Evolutionary conservation across 768 basidiomycete species (phyloP), one percentile per base, ranked within the genome.

Genomic region (Fomitopsis pulvina): DNA sequence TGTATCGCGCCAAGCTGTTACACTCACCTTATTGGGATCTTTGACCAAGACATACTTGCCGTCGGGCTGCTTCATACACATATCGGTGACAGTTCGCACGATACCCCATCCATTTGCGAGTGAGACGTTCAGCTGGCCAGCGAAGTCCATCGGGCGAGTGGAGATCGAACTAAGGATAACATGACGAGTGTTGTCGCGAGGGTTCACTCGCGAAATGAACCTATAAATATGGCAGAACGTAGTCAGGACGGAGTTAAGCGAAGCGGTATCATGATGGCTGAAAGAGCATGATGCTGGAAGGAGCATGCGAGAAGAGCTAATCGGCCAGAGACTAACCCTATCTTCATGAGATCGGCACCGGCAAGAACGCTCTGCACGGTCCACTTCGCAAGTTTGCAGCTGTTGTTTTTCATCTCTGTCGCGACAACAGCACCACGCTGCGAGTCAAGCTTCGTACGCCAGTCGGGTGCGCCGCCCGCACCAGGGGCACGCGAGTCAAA

Each of bases 341-440:
- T 92, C 73, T 98, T 99, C 84, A 98, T 87, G 53, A 85, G 71
- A 45, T 98, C 96, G 20, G 93, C 95, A 39, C 96, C 96, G 39
- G 96, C 92, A 29, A 99, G 74, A 32, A 97, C 77, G 63, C 88
- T 88, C 73, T 97, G 93, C 16, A 97, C 90, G 0, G 95, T 85
- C 93, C 95, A 99, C 61, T 95, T 87, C 18, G 94, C 93, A 25
- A 99, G 78, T 68, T 99, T 99, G 72, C 86, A 93, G 59, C 86
- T 90, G 72, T 99, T 99, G 70, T 99, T 99, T 75, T 98, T 99
- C 96, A 98, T 98, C 75, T 99, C 96, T 22, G 92, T 94, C 29
- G 96, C 92, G 52, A 98, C 93, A 38, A 99, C 95, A 2, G 96
- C 96, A 54, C 96, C 96, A 40, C 93, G 82, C 68, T 97, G 93